Percentiles rank a stretch among this genome's conserved stretches.
These are phyloP conservation scores for Fonsecaea pedrosoi DNA, from an alignment of 2,329 filamentous ascomycete species.

Conservation along the genomic window DNA sequence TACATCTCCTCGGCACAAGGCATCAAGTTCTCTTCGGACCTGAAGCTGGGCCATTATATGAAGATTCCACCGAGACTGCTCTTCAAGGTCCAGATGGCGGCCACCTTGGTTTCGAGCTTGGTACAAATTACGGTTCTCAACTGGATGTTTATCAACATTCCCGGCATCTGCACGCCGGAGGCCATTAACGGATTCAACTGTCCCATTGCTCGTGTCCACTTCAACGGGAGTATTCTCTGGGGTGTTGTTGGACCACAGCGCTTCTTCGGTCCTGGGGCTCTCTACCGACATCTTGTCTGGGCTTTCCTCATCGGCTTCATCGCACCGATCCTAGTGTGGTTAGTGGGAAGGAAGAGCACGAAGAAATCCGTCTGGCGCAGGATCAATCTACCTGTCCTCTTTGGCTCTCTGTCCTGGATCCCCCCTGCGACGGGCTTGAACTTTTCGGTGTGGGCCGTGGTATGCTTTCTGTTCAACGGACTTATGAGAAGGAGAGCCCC, in stretches of 20 bases:
- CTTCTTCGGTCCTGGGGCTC: slow-evolving; percentile 78
- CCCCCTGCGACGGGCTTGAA: slow-evolving; percentile 85
- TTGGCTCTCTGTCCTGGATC: slow-evolving; percentile 84
- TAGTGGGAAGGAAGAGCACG: slow-evolving; percentile 64
- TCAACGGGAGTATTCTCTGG: slow-evolving; percentile 90
- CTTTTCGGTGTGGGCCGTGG: slow-evolving; percentile 84
- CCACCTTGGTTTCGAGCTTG: slow-evolving; percentile 72
- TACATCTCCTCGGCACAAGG: slow-evolving; percentile 89
- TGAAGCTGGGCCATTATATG: slow-evolving; percentile 74
- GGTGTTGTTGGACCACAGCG: slow-evolving; percentile 82
- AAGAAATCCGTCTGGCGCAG: slow-evolving; percentile 71
- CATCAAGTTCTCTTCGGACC: slow-evolving; percentile 84
- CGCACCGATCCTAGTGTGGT: slow-evolving; percentile 75
- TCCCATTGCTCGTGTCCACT: slow-evolving; percentile 84
- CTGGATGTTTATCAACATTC: slow-evolving; percentile 85
- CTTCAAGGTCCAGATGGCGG: slow-evolving; percentile 65
- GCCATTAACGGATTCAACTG: slow-evolving; percentile 90
- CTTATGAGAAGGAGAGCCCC: slow-evolving; percentile 70
- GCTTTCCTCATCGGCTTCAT: slow-evolving; percentile 79
- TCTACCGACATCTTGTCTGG: slow-evolving; percentile 79
- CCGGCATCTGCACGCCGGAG: slow-evolving; percentile 75
- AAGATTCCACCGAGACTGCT: slow-evolving; percentile 68
- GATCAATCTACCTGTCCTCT: slow-evolving; percentile 81
- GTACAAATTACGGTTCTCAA: slow-evolving; percentile 86
- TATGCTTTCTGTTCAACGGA: slow-evolving; percentile 83